Conservation (phyloP, 352 stramenopile species). For the Pythium apleroticum region DNA sequence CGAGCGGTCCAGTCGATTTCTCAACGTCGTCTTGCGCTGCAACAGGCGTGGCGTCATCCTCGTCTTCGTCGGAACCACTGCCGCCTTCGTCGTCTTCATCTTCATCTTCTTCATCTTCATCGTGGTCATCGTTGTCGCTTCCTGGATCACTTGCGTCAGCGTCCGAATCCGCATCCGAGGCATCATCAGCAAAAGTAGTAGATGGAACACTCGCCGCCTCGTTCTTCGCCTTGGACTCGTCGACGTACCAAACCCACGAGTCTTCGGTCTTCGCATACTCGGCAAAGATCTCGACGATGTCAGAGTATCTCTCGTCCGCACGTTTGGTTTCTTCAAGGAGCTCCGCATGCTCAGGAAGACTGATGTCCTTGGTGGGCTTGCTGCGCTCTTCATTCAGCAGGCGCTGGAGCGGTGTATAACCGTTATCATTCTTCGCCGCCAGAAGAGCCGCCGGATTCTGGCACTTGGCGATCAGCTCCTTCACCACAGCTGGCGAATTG, state of each 20-base stretch:
- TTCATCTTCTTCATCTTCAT: conserved; percentile 15
- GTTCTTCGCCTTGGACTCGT: conserved; percentile 24
- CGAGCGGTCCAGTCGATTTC: conserved; percentile 22
- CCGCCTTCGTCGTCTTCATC: conserved; percentile 12
- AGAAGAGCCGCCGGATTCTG: conserved; percentile 36
- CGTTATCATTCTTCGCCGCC: conserved; percentile 43
- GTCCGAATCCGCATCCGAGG: background rate
- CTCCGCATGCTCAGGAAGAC: conserved; percentile 32
- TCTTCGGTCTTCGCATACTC: conserved; percentile 37
- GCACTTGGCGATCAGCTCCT: conserved; percentile 37
- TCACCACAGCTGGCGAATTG: conserved; percentile 36
- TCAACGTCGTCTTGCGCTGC: background rate
- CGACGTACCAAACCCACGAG: conserved; percentile 39
- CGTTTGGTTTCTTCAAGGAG: conserved; percentile 35
- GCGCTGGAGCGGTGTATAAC: conserved; percentile 52
- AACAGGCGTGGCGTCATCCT: background rate
- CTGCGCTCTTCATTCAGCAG: conserved; percentile 41
- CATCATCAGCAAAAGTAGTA: conserved; percentile 3
- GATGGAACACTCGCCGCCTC: background rate
- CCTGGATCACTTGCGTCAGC: conserved; percentile 3
- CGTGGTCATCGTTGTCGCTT: conserved; percentile 13
- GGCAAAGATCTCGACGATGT: conserved; percentile 53
- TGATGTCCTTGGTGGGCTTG: conserved; percentile 20
- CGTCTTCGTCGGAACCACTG: background rate
- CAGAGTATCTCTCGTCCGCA: conserved; percentile 42